Percentiles rank a stretch among this genome's conserved stretches.
Conservation (phyloP, 176 grass and related monocot genomes). For the Raddia guianensis region DNA sequence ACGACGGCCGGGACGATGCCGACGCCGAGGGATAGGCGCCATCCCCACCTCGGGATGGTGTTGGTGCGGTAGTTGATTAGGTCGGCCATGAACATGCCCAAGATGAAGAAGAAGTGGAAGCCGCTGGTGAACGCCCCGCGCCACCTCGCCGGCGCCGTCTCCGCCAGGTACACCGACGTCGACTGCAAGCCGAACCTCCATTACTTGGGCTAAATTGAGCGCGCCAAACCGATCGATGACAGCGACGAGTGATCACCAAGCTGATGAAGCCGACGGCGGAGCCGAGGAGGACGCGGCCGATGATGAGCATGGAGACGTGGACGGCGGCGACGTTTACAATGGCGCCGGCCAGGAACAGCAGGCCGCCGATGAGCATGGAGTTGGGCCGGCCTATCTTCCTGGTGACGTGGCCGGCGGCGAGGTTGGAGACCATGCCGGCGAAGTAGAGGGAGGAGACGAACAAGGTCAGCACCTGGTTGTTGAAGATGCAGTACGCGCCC, state of each 20-base stretch:
- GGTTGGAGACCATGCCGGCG: slow-evolving; percentile 51
- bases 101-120: slow-evolving; percentile 72
- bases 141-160: slow-evolving; percentile 70
- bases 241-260: not conserved
- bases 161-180: slow-evolving; percentile 75
- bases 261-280: slow-evolving; percentile 74
- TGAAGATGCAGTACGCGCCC: slow-evolving; percentile 70
- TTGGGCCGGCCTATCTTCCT: slow-evolving; percentile 44
- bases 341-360: slow-evolving; percentile 58
- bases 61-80: slow-evolving; percentile 65
- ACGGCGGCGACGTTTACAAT: slow-evolving; percentile 55
- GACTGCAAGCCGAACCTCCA: not conserved
- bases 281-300: slow-evolving; percentile 75
- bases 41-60: slow-evolving; percentile 55
- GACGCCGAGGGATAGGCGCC: slow-evolving; percentile 76
- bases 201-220: not conserved
- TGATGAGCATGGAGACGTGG: slow-evolving; percentile 78
- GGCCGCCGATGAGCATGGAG: slow-evolving; percentile 66
- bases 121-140: slow-evolving; percentile 75
- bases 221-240: not conserved
- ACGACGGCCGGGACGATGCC: slow-evolving; percentile 46
- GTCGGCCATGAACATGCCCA: slow-evolving; percentile 71
- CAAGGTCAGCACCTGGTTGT: slow-evolving; percentile 56
- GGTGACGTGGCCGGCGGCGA: slow-evolving; percentile 64
- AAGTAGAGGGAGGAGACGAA: slow-evolving; percentile 82